A percentile compares a stretch with the other conserved stretches of the same genome.
phyloP scores from a whole-genome alignment of 148 eudicot species.

The Rhododendron ovatum region DNA sequence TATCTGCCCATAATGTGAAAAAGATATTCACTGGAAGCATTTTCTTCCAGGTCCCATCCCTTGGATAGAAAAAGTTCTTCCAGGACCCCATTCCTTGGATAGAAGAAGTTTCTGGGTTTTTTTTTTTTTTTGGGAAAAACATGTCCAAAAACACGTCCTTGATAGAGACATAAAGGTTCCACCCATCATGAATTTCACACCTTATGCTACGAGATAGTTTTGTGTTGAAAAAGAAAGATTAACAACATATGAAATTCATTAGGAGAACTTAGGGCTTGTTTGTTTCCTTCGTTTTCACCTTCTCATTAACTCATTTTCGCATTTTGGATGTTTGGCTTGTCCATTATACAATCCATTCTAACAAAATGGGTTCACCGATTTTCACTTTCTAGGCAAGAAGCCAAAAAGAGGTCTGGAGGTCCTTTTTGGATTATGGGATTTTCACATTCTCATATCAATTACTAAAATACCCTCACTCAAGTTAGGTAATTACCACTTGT shows the following conservation, averaged over 20 bases:
- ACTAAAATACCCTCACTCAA: too few species aligned
- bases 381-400: too few species aligned
- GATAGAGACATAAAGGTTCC: not conserved
- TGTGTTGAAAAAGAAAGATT: not conserved
- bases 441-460: too few species aligned
- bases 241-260: not conserved
- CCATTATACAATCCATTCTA: too few species aligned
- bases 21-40: not conserved
- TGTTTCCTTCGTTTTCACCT: too few species aligned
- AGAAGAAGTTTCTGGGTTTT: not conserved
- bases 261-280: not conserved
- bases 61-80: not conserved
- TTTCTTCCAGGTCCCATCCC: not conserved
- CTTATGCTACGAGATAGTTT: not conserved
- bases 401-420: too few species aligned
- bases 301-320: too few species aligned
- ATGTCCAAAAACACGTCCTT: not conserved
- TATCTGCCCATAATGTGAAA: not conserved
- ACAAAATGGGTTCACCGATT: too few species aligned
- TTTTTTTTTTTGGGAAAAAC: not conserved
- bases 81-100: not conserved
- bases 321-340: too few species aligned
- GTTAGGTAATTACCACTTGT: too few species aligned
- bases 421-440: too few species aligned
- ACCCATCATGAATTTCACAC: not conserved